Percentiles rank a stretch among this genome's conserved stretches.
These are phyloP conservation scores for Cyclostephanos invisitatus DNA, from an alignment of 108 stramenopile species.

Conservation along the genomic window DNA sequence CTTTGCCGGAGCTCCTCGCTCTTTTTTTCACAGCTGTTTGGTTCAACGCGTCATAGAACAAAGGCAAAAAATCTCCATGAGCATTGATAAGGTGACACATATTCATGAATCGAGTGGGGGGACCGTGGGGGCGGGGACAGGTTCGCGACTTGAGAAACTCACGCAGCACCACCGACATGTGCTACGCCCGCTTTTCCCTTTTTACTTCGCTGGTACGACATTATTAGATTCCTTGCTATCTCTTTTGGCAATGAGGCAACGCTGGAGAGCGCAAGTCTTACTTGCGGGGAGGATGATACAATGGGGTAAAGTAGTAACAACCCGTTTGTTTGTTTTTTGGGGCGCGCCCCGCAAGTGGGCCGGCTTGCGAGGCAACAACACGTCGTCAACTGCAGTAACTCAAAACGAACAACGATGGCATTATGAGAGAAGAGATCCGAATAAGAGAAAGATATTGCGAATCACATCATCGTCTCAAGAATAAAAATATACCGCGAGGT, in stretches of 20 bases:
- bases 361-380: too few relatives aligned
- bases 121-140: background rate
- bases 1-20: conserved; percentile 82
- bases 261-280: too few relatives aligned
- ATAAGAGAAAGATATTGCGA: too few relatives aligned
- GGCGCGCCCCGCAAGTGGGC: too few relatives aligned
- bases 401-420: too few relatives aligned
- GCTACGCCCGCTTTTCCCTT: conserved; percentile 73
- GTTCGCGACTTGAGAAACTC: conserved; percentile 12
- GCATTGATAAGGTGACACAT: background rate
- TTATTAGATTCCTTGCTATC: conserved; percentile 7
- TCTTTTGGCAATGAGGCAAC: background rate
- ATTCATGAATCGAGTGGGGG: background rate
- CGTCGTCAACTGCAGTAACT: too few relatives aligned
- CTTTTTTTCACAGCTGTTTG: conserved; percentile 33
- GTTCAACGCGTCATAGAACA: background rate
- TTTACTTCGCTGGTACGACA: conserved; percentile 76
- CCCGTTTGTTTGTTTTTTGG: too few relatives aligned
- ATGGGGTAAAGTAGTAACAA: too few relatives aligned
- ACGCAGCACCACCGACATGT: conserved; percentile 38
- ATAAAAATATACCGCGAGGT: too few relatives aligned
- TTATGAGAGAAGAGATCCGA: too few relatives aligned
- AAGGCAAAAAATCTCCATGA: background rate
- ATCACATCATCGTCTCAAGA: too few relatives aligned
- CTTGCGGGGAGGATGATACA: too few relatives aligned